A percentile compares a stretch with the other conserved stretches of the same genome.
Evolutionary conservation across 108 stramenopile species (phyloP).

Genomic region (Fragilaria radians): DNA sequence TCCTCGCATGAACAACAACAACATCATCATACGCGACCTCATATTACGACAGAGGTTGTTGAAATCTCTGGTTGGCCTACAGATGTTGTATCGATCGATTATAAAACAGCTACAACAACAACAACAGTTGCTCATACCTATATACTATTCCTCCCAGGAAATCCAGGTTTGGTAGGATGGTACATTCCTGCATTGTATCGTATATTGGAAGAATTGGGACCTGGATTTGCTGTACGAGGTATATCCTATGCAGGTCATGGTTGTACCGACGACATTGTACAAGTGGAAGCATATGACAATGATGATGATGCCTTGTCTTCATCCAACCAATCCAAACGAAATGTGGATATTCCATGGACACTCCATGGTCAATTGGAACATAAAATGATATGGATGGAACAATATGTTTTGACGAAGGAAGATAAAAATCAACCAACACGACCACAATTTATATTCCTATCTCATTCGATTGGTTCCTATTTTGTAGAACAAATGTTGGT

Average conservation of each 20-base stretch:
- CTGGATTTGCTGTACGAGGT: slow-evolving; percentile 47
- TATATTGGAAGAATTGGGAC: slow-evolving; percentile 41
- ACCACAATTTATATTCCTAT: slow-evolving; percentile 48
- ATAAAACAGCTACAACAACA: background rate
- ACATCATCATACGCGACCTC: too few relatives aligned
- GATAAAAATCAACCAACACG: slow-evolving; percentile 13
- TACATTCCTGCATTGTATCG: slow-evolving; percentile 33
- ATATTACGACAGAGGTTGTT: too few relatives aligned
- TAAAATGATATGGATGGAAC: slow-evolving; percentile 65
- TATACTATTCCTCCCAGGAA: slow-evolving; percentile 71
- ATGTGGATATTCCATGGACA: slow-evolving; percentile 50
- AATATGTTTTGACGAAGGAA: too few relatives aligned
- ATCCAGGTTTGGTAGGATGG: slow-evolving; percentile 72
- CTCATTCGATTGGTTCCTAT: slow-evolving; percentile 76
- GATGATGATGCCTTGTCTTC: background rate
- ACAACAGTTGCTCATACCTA: slow-evolving; percentile 38
- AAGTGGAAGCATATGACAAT: slow-evolving; percentile 7
- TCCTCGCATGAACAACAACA: too few relatives aligned
- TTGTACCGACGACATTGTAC: slow-evolving; percentile 11
- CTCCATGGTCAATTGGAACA: slow-evolving; percentile 71
- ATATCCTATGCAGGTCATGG: slow-evolving; percentile 74
- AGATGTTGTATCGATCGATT: slow-evolving; percentile 47
- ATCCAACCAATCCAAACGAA: background rate
- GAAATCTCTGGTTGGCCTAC: slow-evolving; percentile 60
- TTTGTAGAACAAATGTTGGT: slow-evolving; percentile 59